phyloP scores from a whole-genome alignment of 2,329 filamentous ascomycete genomes.

The Epichloe baconii region DNA sequence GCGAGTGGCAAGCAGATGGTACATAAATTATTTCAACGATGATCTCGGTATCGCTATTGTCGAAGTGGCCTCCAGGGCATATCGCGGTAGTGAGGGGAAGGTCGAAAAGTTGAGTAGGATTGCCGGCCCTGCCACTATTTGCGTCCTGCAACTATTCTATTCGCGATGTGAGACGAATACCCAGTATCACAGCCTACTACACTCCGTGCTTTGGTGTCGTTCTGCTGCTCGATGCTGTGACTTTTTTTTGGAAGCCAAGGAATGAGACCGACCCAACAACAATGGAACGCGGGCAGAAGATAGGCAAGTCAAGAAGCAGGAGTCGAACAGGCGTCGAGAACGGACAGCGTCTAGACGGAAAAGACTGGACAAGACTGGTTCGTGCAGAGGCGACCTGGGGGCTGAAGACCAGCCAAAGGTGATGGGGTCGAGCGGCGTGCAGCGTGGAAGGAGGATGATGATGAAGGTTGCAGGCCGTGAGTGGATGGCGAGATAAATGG shows the following conservation, averaged over 20 bases:
- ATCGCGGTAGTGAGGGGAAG: not conserved
- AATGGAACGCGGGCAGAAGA: not conserved
- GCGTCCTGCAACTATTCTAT: not conserved
- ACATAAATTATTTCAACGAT: not conserved
- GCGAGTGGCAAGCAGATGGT: not conserved
- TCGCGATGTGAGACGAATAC: not conserved
- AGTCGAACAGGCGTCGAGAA: not conserved
- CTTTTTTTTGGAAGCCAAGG: not conserved
- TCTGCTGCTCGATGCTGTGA: not conserved
- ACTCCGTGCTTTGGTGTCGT: not conserved
- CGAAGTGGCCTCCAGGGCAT: constrained; percentile 4
- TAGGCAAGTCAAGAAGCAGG: not conserved
- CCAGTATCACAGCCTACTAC: not conserved
- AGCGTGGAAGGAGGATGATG: not conserved
- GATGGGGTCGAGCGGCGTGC: constrained; percentile 1
- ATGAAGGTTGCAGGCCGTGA: not conserved
- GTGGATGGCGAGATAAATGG: not conserved
- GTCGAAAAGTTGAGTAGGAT: not conserved
- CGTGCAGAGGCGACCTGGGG: constrained; percentile 2
- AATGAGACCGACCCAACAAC: not conserved
- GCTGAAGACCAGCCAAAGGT: constrained; percentile 1
- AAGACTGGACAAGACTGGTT: constrained; percentile 5
- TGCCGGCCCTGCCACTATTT: not conserved
- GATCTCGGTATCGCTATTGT: constrained; percentile 5
- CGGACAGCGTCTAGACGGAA: constrained; percentile 1